phyloP scores from a whole-genome alignment of 208 protist genomes.

The Trypanosoma congolense region DNA sequence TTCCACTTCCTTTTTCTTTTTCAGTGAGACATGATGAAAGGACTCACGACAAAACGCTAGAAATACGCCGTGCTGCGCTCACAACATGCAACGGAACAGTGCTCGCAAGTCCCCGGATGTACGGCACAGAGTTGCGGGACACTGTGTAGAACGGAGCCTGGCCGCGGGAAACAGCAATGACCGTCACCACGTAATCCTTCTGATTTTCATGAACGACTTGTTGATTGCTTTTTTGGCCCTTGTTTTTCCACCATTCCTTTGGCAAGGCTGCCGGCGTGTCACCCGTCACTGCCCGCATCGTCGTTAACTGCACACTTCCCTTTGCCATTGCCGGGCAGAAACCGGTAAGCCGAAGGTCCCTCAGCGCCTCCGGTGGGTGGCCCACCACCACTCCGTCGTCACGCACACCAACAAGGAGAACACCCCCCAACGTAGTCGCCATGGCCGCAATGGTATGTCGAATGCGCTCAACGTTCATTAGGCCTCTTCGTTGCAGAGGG shows the following conservation, averaged over 20 bases:
- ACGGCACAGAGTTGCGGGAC: constrained; percentile 50
- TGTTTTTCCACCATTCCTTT: constrained; percentile 68
- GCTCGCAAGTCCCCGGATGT: constrained; percentile 71
- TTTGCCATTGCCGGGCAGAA: constrained; percentile 86
- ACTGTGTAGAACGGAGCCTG: constrained; percentile 74
- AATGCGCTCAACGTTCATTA: constrained; percentile 66
- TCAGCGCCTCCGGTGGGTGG: constrained; percentile 39
- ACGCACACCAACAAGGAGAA: constrained; percentile 68
- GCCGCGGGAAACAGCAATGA: constrained; percentile 57
- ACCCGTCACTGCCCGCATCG: constrained; percentile 44
- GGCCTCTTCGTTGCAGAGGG: constrained; percentile 6
- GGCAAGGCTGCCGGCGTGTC: constrained; percentile 27
- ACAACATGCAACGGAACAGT: constrained; percentile 55
- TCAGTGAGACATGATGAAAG: too few relatives aligned
- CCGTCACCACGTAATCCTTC: constrained; percentile 48
- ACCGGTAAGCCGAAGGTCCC: constrained; percentile 48
- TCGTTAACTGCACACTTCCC: constrained; percentile 45
- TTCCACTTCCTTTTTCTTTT: too few relatives aligned
- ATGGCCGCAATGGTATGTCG: constrained; percentile 80
- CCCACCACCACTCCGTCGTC: constrained; percentile 66
- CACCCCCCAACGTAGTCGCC: constrained; percentile 66
- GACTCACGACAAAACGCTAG: constrained; percentile 36
- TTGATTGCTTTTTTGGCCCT: constrained; percentile 1
- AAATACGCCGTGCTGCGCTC: constrained; percentile 43
- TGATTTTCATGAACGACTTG: background rate